Conservation (phyloP, 306 rosid species). For the Pachyrhizus erosus region DNA sequence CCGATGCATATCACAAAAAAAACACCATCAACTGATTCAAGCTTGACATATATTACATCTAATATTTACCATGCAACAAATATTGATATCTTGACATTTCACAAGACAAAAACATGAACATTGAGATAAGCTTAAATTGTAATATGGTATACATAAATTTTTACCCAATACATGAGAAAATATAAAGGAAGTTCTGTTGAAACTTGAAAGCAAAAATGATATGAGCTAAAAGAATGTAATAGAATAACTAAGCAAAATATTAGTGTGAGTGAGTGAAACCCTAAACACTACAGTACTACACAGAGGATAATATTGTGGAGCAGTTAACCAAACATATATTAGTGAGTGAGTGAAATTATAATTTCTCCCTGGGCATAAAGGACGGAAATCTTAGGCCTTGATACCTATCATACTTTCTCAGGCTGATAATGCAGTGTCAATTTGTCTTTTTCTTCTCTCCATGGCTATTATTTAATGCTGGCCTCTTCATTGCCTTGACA, state of each 20-base stretch:
- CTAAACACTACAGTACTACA: neutral
- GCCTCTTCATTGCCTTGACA: neutral
- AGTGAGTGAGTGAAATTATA: neutral
- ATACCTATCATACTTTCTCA: neutral
- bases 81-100: constrained; percentile 41
- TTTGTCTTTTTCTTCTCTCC: neutral
- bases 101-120: neutral
- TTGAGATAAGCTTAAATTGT: neutral
- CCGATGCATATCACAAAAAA: neutral
- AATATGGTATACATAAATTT: neutral
- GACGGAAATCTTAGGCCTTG: neutral
- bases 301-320: neutral
- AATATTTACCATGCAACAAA: constrained; percentile 10
- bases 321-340: neutral
- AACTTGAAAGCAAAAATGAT: constrained; percentile 16
- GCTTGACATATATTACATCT: neutral
- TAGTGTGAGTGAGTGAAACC: too few relatives aligned
- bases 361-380: constrained; percentile 19
- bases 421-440: neutral
- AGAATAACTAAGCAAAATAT: constrained; percentile 1
- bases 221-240: constrained; percentile 2
- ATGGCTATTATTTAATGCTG: neutral
- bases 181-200: neutral
- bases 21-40: constrained; percentile 10
- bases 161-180: neutral